These are phyloP conservation scores for Didymella pomorum DNA, from an alignment of 2,329 filamentous ascomycete genomes.

Conservation along the genomic window DNA sequence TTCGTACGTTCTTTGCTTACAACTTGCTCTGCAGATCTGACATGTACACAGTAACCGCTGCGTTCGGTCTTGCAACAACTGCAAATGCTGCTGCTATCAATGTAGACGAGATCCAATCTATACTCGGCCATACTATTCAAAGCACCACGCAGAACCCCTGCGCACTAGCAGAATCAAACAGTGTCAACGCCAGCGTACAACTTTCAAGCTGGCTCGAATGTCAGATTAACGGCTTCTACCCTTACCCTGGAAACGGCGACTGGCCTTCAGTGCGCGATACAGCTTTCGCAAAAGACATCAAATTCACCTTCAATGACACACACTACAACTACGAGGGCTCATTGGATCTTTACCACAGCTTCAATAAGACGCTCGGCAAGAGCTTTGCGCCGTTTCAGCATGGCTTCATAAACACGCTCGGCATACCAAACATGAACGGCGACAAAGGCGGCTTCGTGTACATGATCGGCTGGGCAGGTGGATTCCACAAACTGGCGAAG, in stretches of 20 bases:
- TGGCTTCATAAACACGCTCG: conserved; percentile 39
- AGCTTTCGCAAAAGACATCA: conserved; percentile 38
- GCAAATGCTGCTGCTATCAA: background rate
- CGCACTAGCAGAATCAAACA: conserved; percentile 29
- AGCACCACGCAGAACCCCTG: conserved; percentile 32
- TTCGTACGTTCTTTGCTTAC: background rate
- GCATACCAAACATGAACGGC: conserved; percentile 40
- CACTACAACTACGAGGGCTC: conserved; percentile 44
- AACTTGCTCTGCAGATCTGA: background rate
- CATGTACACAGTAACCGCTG: background rate
- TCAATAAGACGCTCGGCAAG: conserved; percentile 39
- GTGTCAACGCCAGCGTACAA: conserved; percentile 40
- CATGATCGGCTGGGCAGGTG: conserved; percentile 45
- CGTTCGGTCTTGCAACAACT: background rate
- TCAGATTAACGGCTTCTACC: conserved; percentile 45
- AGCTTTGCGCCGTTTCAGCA: conserved; percentile 42
- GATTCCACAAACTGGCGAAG: conserved; percentile 31
- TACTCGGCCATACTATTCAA: background rate
- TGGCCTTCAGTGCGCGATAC: conserved; percentile 37
- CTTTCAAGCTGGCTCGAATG: conserved; percentile 45
- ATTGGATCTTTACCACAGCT: conserved; percentile 35
- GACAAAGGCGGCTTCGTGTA: conserved; percentile 47
- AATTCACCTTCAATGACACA: conserved; percentile 45
- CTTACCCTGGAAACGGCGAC: conserved; percentile 41
- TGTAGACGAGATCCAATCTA: background rate